Evolutionary conservation across 768 basidiomycete genomes (phyloP).

Genomic region (Boletus rubroflammeus): DNA sequence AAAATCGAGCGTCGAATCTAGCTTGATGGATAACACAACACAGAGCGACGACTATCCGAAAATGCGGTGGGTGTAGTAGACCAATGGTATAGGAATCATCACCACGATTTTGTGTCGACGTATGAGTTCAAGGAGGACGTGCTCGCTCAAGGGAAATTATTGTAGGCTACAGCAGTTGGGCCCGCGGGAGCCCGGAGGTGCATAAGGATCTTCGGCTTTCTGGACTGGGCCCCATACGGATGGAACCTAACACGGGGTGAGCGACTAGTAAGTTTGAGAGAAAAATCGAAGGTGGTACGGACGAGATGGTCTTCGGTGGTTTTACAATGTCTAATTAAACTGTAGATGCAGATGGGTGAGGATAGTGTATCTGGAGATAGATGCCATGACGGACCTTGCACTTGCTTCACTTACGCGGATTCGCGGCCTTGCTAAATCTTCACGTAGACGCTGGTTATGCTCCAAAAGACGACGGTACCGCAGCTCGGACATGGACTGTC

Average conservation of each 20-base stretch:
- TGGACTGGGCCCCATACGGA: constrained; percentile 97
- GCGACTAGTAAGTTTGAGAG: constrained; percentile 4
- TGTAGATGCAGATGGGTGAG: constrained; percentile 27
- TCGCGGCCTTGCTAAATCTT: constrained; percentile 69
- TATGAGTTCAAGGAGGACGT: neutral
- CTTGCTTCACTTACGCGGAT: constrained; percentile 73
- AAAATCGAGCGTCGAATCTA: constrained; percentile 3
- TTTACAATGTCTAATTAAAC: constrained; percentile 72
- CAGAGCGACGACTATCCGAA: constrained; percentile 6
- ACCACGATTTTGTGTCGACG: neutral
- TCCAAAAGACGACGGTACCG: constrained; percentile 75
- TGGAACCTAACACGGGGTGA: constrained; percentile 59
- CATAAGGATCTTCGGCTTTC: constrained; percentile 90
- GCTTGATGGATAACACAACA: constrained; percentile 11
- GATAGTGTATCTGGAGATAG: neutral
- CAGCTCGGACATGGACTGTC: constrained; percentile 76
- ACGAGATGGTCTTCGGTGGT: constrained; percentile 69
- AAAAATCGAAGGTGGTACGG: constrained; percentile 21
- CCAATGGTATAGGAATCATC: constrained; percentile 6
- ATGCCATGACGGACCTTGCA: constrained; percentile 45
- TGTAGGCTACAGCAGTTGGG: constrained; percentile 58
- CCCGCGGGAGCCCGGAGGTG: constrained; percentile 56
- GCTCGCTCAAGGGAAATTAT: constrained; percentile 27
- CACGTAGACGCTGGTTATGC: constrained; percentile 68
- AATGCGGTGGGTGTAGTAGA: constrained; percentile 12